Evolutionary conservation across 2,329 filamentous ascomycete genomes (phyloP).

Genomic region (Dothistroma pini): DNA sequence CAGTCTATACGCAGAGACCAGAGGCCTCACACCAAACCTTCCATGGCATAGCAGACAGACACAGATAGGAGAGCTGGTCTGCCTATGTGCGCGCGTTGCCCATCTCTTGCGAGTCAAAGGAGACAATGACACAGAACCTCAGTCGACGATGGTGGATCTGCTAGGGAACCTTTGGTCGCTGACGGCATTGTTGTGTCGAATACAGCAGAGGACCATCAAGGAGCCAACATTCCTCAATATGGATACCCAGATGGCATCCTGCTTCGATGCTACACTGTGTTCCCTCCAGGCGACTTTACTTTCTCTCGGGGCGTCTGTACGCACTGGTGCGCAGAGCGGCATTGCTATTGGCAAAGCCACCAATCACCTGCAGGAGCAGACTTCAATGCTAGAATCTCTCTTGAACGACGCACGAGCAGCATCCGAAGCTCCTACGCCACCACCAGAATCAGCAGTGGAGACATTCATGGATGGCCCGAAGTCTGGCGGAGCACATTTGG

Average conservation of each 20-base stretch:
- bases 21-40: not conserved
- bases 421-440: constrained; percentile 20
- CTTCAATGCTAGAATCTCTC: constrained; percentile 22
- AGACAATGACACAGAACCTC: not conserved
- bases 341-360: constrained; percentile 8
- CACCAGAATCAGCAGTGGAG: constrained; percentile 7
- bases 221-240: not conserved
- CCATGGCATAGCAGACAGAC: not conserved
- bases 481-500: not conserved
- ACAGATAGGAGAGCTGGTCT: constrained; percentile 12
- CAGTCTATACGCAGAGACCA: constrained; percentile 17
- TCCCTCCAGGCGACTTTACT: constrained; percentile 9
- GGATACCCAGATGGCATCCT: constrained; percentile 2
- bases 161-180: constrained; percentile 21
- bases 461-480: not conserved
- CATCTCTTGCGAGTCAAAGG: constrained; percentile 9
- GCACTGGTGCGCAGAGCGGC: not conserved
- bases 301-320: not conserved
- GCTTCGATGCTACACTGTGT: constrained; percentile 15
- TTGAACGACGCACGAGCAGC: constrained; percentile 3
- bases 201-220: constrained; percentile 18
- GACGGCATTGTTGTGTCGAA: constrained; percentile 19
- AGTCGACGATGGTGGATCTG: constrained; percentile 7
- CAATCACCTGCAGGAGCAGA: constrained; percentile 23
- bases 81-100: constrained; percentile 13